These are phyloP conservation scores for Crithidia bombi DNA, from an alignment of 208 protist genomes.

Conservation along the genomic window DNA sequence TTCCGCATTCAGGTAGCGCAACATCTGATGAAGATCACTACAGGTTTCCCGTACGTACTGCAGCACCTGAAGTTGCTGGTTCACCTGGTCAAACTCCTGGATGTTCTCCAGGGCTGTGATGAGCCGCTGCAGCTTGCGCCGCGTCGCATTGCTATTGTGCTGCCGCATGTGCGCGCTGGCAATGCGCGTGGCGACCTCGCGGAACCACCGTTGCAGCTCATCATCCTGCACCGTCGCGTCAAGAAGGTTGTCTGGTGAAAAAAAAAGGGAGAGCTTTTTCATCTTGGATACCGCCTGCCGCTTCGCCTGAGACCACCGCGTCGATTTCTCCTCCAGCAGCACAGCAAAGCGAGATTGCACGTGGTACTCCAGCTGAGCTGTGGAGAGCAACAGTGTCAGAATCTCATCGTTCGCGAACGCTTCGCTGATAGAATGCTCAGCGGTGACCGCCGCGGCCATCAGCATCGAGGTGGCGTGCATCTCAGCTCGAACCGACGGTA, in stretches of 20 bases:
- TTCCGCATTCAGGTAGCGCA: conserved; percentile 95
- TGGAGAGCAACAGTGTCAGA: conserved; percentile 93
- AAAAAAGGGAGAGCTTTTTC: conserved; percentile 91
- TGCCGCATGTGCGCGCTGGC: conserved; percentile 36
- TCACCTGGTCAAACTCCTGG: conserved; percentile 95
- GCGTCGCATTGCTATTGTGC: conserved; percentile 74
- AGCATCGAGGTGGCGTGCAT: not conserved
- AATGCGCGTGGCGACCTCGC: conserved; percentile 84
- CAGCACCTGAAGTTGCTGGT: conserved; percentile 87
- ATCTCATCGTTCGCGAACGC: conserved; percentile 62
- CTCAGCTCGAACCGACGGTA: conserved; percentile 22
- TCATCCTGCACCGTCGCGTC: conserved; percentile 79
- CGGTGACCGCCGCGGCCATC: conserved; percentile 6
- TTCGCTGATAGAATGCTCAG: conserved; percentile 38
- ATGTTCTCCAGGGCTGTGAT: conserved; percentile 96
- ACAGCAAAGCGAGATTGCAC: conserved; percentile 89
- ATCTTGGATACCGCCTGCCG: conserved; percentile 64
- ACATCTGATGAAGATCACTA: conserved; percentile 91
- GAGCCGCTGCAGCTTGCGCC: conserved; percentile 96
- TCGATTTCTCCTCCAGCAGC: conserved; percentile 88
- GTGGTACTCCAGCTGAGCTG: conserved; percentile 95
- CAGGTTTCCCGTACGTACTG: conserved; percentile 94
- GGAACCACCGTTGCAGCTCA: conserved; percentile 95
- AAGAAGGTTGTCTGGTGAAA: conserved; percentile 85
- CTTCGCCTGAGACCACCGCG: conserved; percentile 88